These are phyloP conservation scores for Ceratocystis diversiconidia DNA, from an alignment of 2,329 filamentous ascomycete genomes.

Conservation along the genomic window DNA sequence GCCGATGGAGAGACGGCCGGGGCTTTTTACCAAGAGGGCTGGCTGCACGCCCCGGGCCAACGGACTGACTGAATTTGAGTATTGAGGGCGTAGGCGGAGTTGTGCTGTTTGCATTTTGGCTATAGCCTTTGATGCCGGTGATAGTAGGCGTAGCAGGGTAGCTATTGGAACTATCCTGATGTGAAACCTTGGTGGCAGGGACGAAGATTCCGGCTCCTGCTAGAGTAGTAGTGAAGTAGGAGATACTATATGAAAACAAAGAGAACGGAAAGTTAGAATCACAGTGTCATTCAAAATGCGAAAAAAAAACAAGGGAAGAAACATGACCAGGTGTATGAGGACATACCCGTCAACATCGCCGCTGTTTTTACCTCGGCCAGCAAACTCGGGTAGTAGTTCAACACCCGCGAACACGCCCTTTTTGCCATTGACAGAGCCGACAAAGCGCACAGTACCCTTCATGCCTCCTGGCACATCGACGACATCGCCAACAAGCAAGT, in stretches of 20 bases:
- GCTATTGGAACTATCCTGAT: slow-evolving; percentile 44
- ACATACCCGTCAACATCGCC: slow-evolving; percentile 87
- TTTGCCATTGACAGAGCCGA: slow-evolving; percentile 77
- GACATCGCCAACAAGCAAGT: slow-evolving; percentile 59
- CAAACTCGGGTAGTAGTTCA: slow-evolving; percentile 70
- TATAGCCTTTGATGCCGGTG: slow-evolving; percentile 38
- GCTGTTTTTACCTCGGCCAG: slow-evolving; percentile 78
- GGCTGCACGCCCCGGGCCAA: slow-evolving; percentile 58
- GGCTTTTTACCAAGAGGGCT: slow-evolving; percentile 52
- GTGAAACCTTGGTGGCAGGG: slow-evolving; percentile 65
- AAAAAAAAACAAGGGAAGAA: slow-evolving; percentile 1
- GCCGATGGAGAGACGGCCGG: slow-evolving; percentile 67
- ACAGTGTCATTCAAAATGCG: neutral
- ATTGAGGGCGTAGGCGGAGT: slow-evolving; percentile 51
- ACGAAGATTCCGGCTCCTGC: slow-evolving; percentile 87
- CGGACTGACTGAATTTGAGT: slow-evolving; percentile 76
- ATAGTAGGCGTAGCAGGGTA: slow-evolving; percentile 52
- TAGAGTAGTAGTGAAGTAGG: slow-evolving; percentile 68
- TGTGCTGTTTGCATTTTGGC: slow-evolving; percentile 44
- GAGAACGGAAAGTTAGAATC: neutral
- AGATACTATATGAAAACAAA: slow-evolving; percentile 32
- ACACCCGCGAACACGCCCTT: slow-evolving; percentile 85
- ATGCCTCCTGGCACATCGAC: slow-evolving; percentile 92
- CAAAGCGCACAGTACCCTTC: slow-evolving; percentile 76
- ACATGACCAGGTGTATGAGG: slow-evolving; percentile 7